Conservation (phyloP, 2,329 filamentous ascomycete species). For the Metarhizium robertsii region DNA sequence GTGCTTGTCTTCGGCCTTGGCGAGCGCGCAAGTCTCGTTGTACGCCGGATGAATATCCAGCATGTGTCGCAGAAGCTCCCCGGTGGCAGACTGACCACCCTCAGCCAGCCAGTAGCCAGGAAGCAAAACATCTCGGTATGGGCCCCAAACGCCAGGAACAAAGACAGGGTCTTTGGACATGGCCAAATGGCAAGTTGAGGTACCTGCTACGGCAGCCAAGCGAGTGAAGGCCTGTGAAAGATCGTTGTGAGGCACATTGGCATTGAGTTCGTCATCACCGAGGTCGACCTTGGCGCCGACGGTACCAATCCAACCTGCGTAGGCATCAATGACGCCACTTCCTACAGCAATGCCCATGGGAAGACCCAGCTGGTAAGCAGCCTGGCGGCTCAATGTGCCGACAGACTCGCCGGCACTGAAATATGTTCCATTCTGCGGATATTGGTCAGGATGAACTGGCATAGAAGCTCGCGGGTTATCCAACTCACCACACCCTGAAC, state of each 20-base stretch:
- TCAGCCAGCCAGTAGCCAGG: conserved; percentile 95
- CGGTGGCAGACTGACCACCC: conserved; percentile 92
- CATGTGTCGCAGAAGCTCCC: conserved; percentile 87
- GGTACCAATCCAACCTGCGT: conserved; percentile 96
- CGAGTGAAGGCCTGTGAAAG: conserved; percentile 88
- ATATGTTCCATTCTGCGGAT: conserved; percentile 73
- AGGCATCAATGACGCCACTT: conserved; percentile 95
- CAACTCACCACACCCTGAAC: conserved; percentile 74
- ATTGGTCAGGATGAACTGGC: conserved; percentile 7
- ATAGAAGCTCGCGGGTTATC: neutral
- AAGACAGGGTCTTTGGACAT: conserved; percentile 93
- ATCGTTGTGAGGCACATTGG: conserved; percentile 65
- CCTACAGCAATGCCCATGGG: conserved; percentile 84
- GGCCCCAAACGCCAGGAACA: conserved; percentile 92
- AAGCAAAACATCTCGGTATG: conserved; percentile 87
- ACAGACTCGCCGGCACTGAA: conserved; percentile 87
- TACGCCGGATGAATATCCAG: conserved; percentile 92
- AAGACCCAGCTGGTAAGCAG: conserved; percentile 74
- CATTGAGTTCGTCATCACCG: conserved; percentile 54
- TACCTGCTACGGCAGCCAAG: conserved; percentile 88
- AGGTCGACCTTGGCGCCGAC: conserved; percentile 93
- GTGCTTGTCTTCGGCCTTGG: conserved; percentile 74
- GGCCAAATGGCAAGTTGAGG: conserved; percentile 92
- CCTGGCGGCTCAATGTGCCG: conserved; percentile 74
- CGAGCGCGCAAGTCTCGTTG: conserved; percentile 66